Conservation (phyloP, 1,284 basidiomycete species). For the Ceratobasidium sp. region DNA sequence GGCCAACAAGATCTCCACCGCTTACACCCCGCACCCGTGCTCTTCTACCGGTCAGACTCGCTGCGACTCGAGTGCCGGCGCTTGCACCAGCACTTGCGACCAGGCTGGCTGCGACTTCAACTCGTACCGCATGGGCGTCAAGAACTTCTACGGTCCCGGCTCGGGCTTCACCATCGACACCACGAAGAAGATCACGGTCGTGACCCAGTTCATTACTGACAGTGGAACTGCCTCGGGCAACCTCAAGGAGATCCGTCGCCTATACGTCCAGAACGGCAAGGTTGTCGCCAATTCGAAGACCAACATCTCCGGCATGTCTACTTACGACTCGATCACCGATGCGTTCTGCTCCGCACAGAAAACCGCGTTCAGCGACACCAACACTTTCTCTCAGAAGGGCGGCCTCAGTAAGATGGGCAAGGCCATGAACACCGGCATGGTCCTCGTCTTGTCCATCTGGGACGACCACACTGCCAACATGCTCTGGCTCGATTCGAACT, state of each 20-base stretch:
- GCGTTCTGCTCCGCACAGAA: slow-evolving; percentile 56
- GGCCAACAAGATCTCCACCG: slow-evolving; percentile 59
- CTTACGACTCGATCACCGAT: slow-evolving; percentile 54
- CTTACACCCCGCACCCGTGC: slow-evolving; percentile 54
- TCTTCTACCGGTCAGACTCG: slow-evolving; percentile 26
- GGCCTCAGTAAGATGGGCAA: slow-evolving; percentile 57
- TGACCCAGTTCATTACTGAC: slow-evolving; percentile 62
- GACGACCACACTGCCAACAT: slow-evolving; percentile 64
- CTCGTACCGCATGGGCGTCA: slow-evolving; percentile 61
- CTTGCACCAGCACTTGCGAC: slow-evolving; percentile 46
- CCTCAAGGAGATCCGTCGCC: slow-evolving; percentile 60
- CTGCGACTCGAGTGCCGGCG: slow-evolving; percentile 44
- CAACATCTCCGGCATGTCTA: slow-evolving; percentile 47
- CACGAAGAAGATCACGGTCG: slow-evolving; percentile 58
- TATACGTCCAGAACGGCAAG: slow-evolving; percentile 61
- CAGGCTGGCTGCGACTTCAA: slow-evolving; percentile 65
- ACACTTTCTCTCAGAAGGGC: slow-evolving; percentile 57
- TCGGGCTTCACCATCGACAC: slow-evolving; percentile 55
- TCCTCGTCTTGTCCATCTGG: slow-evolving; percentile 63
- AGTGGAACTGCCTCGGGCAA: slow-evolving; percentile 57
- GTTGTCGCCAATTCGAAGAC: slow-evolving; percentile 58
- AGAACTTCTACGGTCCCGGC: slow-evolving; percentile 57
- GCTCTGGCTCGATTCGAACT: slow-evolving; percentile 67
- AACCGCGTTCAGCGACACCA: slow-evolving; percentile 55
- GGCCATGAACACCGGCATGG: slow-evolving; percentile 59